phyloP scores from a whole-genome alignment of 257 asterid species.

The Cruciata laevipes region DNA sequence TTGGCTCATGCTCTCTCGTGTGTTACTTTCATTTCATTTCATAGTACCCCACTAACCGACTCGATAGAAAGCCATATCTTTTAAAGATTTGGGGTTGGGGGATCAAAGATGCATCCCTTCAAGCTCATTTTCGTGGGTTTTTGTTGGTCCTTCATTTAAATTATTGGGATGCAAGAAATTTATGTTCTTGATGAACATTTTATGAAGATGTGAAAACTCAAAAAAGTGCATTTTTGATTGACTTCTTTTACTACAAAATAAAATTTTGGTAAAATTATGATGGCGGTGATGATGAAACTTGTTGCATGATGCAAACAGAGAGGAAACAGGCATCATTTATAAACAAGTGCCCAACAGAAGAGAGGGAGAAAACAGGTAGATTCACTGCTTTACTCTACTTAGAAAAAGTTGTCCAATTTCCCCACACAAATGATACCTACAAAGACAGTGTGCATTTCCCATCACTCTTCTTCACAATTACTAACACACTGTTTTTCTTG shows the following conservation, averaged over 20 bases:
- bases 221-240: conserved; percentile 24
- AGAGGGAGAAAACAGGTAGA: conserved; percentile 5
- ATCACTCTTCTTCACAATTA: conserved; percentile 44
- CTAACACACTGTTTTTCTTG: conserved; percentile 38
- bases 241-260: conserved; percentile 6
- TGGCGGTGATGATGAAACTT: conserved; percentile 13
- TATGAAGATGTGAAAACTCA: background rate
- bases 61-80: background rate
- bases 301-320: conserved; percentile 18
- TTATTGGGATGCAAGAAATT: background rate
- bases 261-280: conserved; percentile 27
- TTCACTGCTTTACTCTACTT: conserved; percentile 35
- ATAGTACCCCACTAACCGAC: conserved; percentile 12
- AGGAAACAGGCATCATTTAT: conserved; percentile 10
- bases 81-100: background rate
- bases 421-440: conserved; percentile 58
- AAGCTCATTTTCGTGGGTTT: background rate
- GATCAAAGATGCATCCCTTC: background rate
- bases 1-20: conserved; percentile 14
- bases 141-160: background rate
- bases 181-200: background rate
- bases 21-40: conserved; percentile 16
- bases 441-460: conserved; percentile 30
- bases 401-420: conserved; percentile 15
- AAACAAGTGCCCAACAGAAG: conserved; percentile 10